Evolutionary conservation across 2,329 filamentous ascomycete species (phyloP).

Genomic region (Exophiala sp.): DNA sequence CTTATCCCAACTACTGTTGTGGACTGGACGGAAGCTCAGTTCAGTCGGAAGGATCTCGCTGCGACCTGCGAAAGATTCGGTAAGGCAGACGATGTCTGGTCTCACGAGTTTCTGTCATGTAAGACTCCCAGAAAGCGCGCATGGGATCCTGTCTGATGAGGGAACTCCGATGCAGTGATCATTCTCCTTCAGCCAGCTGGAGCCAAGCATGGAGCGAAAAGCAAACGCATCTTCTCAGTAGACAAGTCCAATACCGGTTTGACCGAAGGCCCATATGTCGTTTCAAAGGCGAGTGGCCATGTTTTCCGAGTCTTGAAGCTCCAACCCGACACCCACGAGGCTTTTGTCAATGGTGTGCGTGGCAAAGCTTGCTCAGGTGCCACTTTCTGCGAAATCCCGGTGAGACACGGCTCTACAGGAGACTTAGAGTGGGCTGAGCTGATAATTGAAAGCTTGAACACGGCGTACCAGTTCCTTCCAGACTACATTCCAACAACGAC

Average conservation of each 20-base stretch:
- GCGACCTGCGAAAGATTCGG: conserved; percentile 11
- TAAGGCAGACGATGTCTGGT: conserved; percentile 23
- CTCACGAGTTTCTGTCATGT: conserved; percentile 15
- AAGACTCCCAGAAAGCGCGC: not conserved
- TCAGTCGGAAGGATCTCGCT: conserved; percentile 16
- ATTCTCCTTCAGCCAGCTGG: conserved; percentile 18
- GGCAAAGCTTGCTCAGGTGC: conserved; percentile 5
- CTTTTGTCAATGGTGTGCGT: conserved; percentile 18
- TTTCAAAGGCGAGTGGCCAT: conserved; percentile 18
- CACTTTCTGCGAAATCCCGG: conserved; percentile 9
- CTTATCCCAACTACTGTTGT: conserved; percentile 20
- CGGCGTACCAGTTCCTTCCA: conserved; percentile 20
- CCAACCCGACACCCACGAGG: conserved; percentile 16
- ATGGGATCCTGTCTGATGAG: not conserved
- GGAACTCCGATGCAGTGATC: conserved; percentile 8
- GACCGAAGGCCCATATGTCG: conserved; percentile 19
- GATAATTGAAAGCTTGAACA: not conserved
- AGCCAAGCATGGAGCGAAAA: conserved; percentile 4
- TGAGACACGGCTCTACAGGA: not conserved
- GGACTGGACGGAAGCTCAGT: conserved; percentile 15
- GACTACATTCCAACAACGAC: conserved; percentile 5
- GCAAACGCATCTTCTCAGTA: conserved; percentile 16
- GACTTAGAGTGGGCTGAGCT: not conserved
- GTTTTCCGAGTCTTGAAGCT: conserved; percentile 19
- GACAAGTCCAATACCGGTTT: conserved; percentile 15